Percentiles rank a stretch among this genome's conserved stretches.
Conservation (phyloP, 2,329 filamentous ascomycete genomes). For the Epicoccum sorghinum region DNA sequence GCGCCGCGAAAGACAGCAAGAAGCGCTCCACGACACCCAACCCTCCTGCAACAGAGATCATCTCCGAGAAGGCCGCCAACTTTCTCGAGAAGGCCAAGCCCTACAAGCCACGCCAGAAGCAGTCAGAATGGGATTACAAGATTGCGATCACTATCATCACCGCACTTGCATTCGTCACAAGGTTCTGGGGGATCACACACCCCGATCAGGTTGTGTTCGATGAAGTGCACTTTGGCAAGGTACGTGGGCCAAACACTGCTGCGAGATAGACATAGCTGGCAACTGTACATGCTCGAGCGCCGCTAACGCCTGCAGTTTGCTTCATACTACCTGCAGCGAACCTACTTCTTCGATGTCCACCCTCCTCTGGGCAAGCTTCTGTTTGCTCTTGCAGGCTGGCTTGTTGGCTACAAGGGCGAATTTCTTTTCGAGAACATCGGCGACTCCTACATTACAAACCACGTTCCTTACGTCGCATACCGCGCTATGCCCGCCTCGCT, state of each 20-base stretch:
- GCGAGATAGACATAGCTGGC: not conserved
- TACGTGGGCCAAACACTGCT: slow-evolving; percentile 52
- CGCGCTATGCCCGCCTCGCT: slow-evolving; percentile 90
- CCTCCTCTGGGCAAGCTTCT: slow-evolving; percentile 97
- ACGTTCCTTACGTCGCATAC: slow-evolving; percentile 96
- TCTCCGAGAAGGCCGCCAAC: slow-evolving; percentile 36
- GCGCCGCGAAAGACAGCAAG: slow-evolving; percentile 45
- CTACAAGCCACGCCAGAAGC: slow-evolving; percentile 43
- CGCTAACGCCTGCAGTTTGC: slow-evolving; percentile 52
- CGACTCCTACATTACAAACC: slow-evolving; percentile 96
- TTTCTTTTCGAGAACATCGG: slow-evolving; percentile 99
- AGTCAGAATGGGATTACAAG: slow-evolving; percentile 83
- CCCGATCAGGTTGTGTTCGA: slow-evolving; percentile 98
- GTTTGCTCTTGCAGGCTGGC: slow-evolving; percentile 95
- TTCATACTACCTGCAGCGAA: slow-evolving; percentile 87
- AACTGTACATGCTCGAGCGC: not conserved
- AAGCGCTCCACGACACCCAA: slow-evolving; percentile 47
- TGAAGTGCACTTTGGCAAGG: slow-evolving; percentile 99
- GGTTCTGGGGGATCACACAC: slow-evolving; percentile 96
- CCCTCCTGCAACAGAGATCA: slow-evolving; percentile 31
- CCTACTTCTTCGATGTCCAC: slow-evolving; percentile 99
- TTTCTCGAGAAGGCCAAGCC: slow-evolving; percentile 42
- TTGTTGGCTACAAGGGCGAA: slow-evolving; percentile 94
- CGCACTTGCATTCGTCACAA: slow-evolving; percentile 81
- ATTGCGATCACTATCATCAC: slow-evolving; percentile 79